These are phyloP conservation scores for Talaromyces islandicus DNA, from an alignment of 2,329 filamentous ascomycete species.

Conservation along the genomic window DNA sequence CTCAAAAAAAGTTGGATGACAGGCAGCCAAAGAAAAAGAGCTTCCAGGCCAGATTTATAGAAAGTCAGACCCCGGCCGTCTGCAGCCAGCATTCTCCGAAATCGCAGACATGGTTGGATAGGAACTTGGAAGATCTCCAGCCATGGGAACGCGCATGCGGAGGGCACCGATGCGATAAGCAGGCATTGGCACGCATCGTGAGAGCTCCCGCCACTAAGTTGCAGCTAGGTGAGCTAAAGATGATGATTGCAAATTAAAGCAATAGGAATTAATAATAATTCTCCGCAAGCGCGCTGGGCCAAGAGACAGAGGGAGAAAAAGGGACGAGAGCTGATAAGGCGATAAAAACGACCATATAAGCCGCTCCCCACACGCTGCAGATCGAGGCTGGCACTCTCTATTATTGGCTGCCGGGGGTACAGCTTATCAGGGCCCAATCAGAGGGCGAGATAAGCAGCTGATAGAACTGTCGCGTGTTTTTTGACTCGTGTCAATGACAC, in stretches of 20 bases:
- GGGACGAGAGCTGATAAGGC: too few relatives aligned
- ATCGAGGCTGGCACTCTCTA: not conserved
- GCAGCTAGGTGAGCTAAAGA: not conserved
- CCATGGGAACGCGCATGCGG: not conserved
- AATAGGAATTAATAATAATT: too few relatives aligned
- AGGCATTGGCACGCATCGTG: not conserved
- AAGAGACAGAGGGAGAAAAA: not conserved
- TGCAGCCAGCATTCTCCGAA: constrained; percentile 7
- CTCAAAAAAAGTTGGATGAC: not conserved
- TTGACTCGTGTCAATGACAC: not conserved
- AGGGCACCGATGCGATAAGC: not conserved
- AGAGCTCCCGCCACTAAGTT: not conserved
- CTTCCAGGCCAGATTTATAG: not conserved
- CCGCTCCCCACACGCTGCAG: not conserved
- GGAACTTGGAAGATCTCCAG: not conserved
- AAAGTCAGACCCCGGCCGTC: not conserved
- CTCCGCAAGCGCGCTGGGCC: too few relatives aligned
- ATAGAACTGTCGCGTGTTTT: not conserved
- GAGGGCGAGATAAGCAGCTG: not conserved
- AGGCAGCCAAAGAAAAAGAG: not conserved
- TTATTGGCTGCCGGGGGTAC: not conserved
- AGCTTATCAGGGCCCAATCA: not conserved
- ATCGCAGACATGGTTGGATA: constrained; percentile 7
- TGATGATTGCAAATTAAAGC: not conserved
- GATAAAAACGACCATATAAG: not conserved